phyloP scores from a whole-genome alignment of 495 filamentous ascomycete genomes.

The Durotheca rogersii region DNA sequence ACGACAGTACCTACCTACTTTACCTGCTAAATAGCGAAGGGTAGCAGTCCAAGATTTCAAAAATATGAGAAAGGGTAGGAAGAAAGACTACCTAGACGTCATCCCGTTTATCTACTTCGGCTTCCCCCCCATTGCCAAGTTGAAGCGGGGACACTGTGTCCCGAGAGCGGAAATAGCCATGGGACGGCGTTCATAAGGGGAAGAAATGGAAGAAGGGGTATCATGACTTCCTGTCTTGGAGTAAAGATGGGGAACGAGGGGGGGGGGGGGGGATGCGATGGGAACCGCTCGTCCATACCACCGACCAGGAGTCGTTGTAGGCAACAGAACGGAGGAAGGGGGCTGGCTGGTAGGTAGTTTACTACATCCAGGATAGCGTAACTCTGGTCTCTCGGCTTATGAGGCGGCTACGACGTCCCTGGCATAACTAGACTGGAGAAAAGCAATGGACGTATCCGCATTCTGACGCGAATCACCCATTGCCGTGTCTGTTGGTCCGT shows the following conservation, averaged over 20 bases:
- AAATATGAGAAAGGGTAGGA: not conserved
- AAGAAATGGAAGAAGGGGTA: conserved; percentile 9
- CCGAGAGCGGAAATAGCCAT: conserved; percentile 1
- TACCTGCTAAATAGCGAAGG: not conserved
- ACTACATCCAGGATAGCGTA: too few relatives aligned
- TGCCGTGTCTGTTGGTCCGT: conserved; percentile 25
- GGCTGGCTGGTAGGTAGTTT: too few relatives aligned
- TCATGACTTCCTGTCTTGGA: conserved; percentile 11
- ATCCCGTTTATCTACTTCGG: conserved; percentile 25
- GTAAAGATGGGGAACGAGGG: not conserved
- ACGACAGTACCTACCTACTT: too few relatives aligned
- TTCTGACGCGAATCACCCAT: conserved; percentile 16
- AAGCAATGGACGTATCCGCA: too few relatives aligned
- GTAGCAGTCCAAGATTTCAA: not conserved
- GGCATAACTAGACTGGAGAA: not conserved
- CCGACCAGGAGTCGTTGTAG: too few relatives aligned
- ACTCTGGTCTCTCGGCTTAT: not conserved
- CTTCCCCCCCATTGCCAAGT: conserved; percentile 17
- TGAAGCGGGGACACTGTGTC: conserved; percentile 15
- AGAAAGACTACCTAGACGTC: conserved; percentile 16
- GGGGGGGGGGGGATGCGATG: conserved; percentile 1
- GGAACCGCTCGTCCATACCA: too few relatives aligned
- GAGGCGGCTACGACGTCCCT: not conserved
- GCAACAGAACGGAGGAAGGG: too few relatives aligned
- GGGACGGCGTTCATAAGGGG: not conserved